Conservation (phyloP, 768 basidiomycete species). For the Coprinopsis strossmayeri region DNA sequence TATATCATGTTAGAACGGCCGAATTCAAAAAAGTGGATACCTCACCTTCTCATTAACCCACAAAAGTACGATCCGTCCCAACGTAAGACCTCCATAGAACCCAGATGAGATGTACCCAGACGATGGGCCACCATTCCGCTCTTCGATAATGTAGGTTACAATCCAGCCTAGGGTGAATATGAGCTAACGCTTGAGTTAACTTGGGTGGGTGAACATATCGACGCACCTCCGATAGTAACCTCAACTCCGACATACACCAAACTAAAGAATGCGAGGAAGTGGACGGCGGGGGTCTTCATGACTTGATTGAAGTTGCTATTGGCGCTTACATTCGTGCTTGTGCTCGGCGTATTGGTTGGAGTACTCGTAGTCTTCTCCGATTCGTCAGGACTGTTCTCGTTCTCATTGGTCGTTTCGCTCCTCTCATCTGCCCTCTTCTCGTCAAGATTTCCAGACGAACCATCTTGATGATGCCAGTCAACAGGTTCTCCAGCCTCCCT, state of each 20-base stretch:
- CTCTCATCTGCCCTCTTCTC: too few relatives aligned
- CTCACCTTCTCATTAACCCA: constrained; percentile 49
- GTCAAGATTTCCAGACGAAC: too few relatives aligned
- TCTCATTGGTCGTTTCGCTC: too few relatives aligned
- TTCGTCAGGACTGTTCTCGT: too few relatives aligned
- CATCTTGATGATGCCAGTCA: too few relatives aligned
- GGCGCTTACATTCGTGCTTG: constrained; percentile 19
- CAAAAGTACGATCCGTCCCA: constrained; percentile 48
- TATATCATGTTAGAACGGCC: not conserved
- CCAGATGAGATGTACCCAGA: constrained; percentile 52
- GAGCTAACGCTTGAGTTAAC: too few relatives aligned
- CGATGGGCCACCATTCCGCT: constrained; percentile 29
- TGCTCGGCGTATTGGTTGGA: constrained; percentile 23
- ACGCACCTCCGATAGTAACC: constrained; percentile 41
- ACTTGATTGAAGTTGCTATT: constrained; percentile 37
- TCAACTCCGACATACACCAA: constrained; percentile 68
- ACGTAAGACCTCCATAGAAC: constrained; percentile 45
- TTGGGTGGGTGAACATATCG: too few relatives aligned
- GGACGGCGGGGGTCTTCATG: constrained; percentile 44
- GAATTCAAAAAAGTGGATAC: not conserved
- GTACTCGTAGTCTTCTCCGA: too few relatives aligned
- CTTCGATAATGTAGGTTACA: constrained; percentile 46
- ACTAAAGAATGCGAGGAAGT: constrained; percentile 56
- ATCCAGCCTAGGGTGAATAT: constrained; percentile 45
- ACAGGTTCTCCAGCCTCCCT: constrained; percentile 44